A percentile compares a stretch with the other conserved stretches of the same genome.
These are phyloP conservation scores for Solanum medicagineum DNA, from an alignment of 257 asterid species.

Conservation along the genomic window DNA sequence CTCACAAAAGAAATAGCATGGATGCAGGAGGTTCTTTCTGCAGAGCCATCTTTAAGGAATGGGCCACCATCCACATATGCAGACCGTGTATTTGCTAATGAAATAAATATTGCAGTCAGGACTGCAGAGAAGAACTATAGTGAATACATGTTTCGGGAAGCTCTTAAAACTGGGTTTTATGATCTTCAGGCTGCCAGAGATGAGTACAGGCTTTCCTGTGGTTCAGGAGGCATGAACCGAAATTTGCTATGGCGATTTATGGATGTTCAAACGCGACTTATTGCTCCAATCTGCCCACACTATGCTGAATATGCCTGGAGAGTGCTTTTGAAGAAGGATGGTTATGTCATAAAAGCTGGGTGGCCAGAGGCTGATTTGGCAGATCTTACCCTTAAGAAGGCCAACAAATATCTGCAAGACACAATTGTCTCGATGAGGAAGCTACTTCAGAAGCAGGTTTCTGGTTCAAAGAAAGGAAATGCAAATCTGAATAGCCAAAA, in stretches of 20 bases:
- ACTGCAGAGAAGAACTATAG: conserved; percentile 61
- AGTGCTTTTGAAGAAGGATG: conserved; percentile 61
- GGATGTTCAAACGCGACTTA: conserved; percentile 77
- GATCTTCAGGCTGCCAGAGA: conserved; percentile 91
- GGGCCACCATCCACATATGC: conserved; percentile 47
- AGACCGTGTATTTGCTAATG: conserved; percentile 71
- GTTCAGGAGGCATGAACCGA: conserved; percentile 73
- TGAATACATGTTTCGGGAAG: conserved; percentile 78
- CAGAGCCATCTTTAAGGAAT: conserved; percentile 52
- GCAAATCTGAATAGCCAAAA: conserved; percentile 18
- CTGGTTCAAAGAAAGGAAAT: conserved; percentile 66
- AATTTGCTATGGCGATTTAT: conserved; percentile 52
- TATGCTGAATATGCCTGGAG: conserved; percentile 76
- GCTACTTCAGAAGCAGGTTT: conserved; percentile 73
- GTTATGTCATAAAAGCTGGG: conserved; percentile 58
- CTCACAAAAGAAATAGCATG: conserved; percentile 80
- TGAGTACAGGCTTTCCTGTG: conserved; percentile 74
- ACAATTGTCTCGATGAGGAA: conserved; percentile 65
- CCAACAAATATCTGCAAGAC: conserved; percentile 75
- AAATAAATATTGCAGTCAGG: conserved; percentile 63
- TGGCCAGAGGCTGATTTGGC: conserved; percentile 68
- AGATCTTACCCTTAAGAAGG: conserved; percentile 66
- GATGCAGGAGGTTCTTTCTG: conserved; percentile 71
- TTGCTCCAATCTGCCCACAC: conserved; percentile 79
- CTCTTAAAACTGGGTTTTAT: conserved; percentile 70